Evolutionary conservation across 2,329 filamentous ascomycete genomes (phyloP), one percentile per base, ranked within the genome.

Genomic region (Zymoseptoria tritici): DNA sequence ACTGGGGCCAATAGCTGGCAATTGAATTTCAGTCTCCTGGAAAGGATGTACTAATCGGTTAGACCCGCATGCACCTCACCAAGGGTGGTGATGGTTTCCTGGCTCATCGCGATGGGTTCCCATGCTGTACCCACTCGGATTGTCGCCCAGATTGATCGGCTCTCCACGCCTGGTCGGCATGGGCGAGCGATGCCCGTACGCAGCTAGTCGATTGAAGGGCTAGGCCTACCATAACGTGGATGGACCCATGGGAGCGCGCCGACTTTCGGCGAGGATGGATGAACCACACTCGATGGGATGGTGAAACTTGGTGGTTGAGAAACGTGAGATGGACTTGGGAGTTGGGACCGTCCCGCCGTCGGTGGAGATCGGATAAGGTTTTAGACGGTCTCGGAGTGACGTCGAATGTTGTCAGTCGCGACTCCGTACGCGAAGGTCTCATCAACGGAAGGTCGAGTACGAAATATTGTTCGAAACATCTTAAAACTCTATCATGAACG

Each of bases 401-500:
- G 36, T 46, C 36, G 16, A 46, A 46, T 46, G 36, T 7, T 46
- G 36, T 46, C 36, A 46, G 36, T 13, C 36, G 36, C 36, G 36
- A 46, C 36, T 46, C 36, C 36, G 7, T 29, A 29, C 26, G 26
- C 26, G 26, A 29, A 29, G 26, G 26, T 29, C 26, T 29, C 26
- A 29, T 29, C 4, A 29, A 29, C 26, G 1, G 26, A 29, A 29
- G 26, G 26, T 29, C 26, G 26, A 29, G 26, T 9, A 8, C 26
- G 8, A 9, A 8, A 9, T 29, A 29, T 29, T 29, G 26, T 29
- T 8, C 26, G 26, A 29, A 29, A 29, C 26, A 29, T 9, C 2
- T 2, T 9, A 29, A 9, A 26, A 29, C 7, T 9, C 19, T 16
- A 60, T 49, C 5, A 77, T 78, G 75, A 72, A 71, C 51, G 74